Conservation (phyloP, 345 rosid species). For the Acer negundo region DNA sequence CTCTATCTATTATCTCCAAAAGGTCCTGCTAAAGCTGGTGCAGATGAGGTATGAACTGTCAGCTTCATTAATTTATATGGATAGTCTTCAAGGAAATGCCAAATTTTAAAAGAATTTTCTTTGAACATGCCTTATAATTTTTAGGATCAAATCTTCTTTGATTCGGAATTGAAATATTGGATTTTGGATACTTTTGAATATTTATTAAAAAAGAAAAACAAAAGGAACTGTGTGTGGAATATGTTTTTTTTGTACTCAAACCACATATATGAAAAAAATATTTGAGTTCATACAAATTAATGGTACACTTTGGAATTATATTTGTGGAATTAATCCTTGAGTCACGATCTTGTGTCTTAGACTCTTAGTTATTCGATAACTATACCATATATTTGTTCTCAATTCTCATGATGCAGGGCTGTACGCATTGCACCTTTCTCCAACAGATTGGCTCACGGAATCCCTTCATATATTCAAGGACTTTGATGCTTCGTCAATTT, state of each 20-base stretch:
- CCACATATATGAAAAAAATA: too few relatives aligned
- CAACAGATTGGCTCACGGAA: constrained; percentile 88
- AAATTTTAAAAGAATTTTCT: background rate
- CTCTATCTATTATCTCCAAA: constrained; percentile 78
- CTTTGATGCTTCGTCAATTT: constrained; percentile 89
- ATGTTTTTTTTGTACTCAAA: too few relatives aligned
- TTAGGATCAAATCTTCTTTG: background rate
- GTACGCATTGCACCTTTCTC: constrained; percentile 98
- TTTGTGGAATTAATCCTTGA: background rate
- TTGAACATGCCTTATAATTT: background rate
- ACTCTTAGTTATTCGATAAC: background rate
- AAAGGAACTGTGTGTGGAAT: too few relatives aligned
- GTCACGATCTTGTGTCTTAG: background rate
- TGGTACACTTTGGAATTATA: too few relatives aligned
- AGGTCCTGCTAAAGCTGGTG: constrained; percentile 83
- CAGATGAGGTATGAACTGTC: constrained; percentile 53
- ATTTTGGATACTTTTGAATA: too few relatives aligned
- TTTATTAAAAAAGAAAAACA: too few relatives aligned
- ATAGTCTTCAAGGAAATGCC: background rate
- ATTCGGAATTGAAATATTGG: too few relatives aligned
- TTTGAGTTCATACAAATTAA: too few relatives aligned
- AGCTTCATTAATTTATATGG: background rate
- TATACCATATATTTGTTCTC: constrained; percentile 10
- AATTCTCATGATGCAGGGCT: constrained; percentile 60
- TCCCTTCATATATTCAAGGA: constrained; percentile 73